Evolutionary conservation across 2,329 filamentous ascomycete species (phyloP), one percentile per base, ranked within the genome.

Genomic region (Xylaria sp.): DNA sequence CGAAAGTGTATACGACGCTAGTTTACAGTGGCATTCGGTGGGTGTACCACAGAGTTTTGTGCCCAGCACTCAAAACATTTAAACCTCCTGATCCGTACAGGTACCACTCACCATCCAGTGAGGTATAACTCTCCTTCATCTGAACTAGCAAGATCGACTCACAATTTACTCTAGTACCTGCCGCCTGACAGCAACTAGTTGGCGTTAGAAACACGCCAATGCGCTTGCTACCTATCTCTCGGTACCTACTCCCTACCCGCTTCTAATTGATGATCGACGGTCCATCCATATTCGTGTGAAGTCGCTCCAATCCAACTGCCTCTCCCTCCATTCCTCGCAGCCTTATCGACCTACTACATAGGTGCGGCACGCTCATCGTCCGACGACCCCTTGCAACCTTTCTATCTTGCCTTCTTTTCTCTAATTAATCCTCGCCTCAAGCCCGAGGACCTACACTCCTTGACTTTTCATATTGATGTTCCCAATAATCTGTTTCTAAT

Each of bases 291-390:
- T 25, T 20, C 33, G 36, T 51, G 46, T 51, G 25, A 62, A 52
- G 31, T 36, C 20, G 33, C 56, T 39, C 67, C 67, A 67, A 69
- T 64, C 64, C 59, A 67, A 48, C 59, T 48, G 18, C 41, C 43
- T 46, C 69, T 66, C 66, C 59, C 69, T 66, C 58, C 69, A 69
- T 68, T 71, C 69, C 69, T 63, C 61, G 58, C 52, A 65, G 62
- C 48, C 67, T 59, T 48, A 52, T 49, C 52, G 9, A 18, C 56
- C 39, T 48, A 55, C 28, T 65, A 59, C 49, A 13, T 64, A 58
- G 46, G 39, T 54, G 13, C 41, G 12, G 2, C 39, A 48, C 43
- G 55, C 56, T 46, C 57, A 43, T 62, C 51, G 12, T 55, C 20
- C 49, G 20, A 28, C 54, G 5, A 62, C 36, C 20, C 18, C 43